phyloP scores from a whole-genome alignment of 2,329 filamentous ascomycete species.

The Leptographium lundbergii region DNA sequence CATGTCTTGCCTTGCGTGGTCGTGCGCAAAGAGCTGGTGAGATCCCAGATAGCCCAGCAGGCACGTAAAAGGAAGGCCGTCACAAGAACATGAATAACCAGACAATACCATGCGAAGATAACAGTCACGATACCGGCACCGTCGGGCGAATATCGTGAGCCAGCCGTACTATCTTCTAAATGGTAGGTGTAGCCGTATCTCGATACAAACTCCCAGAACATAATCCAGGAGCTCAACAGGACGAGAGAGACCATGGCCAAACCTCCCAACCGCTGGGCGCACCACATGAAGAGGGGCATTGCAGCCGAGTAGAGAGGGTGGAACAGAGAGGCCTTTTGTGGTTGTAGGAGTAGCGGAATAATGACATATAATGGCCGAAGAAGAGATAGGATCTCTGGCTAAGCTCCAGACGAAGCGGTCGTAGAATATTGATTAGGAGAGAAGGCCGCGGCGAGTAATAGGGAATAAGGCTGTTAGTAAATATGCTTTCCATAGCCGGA shows the following conservation, averaged over 20 bases:
- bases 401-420: background rate
- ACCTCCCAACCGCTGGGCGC: slow-evolving; percentile 39
- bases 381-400: background rate
- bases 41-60: slow-evolving; percentile 46
- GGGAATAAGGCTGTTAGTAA: background rate
- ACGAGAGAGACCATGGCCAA: slow-evolving; percentile 39
- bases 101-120: slow-evolving; percentile 50
- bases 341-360: background rate
- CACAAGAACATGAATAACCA: slow-evolving; percentile 52
- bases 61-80: slow-evolving; percentile 50
- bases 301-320: slow-evolving; percentile 2
- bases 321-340: background rate
- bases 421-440: background rate
- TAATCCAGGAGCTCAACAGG: slow-evolving; percentile 40
- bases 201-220: slow-evolving; percentile 19
- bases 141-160: slow-evolving; percentile 19
- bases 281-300: slow-evolving; percentile 44
- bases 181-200: slow-evolving; percentile 31
- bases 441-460: background rate
- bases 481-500: background rate
- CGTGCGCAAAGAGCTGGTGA: slow-evolving; percentile 38
- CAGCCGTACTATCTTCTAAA: slow-evolving; percentile 24
- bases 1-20: slow-evolving; percentile 31
- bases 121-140: slow-evolving; percentile 38
- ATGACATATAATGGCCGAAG: background rate